Evolutionary conservation across 2,329 filamentous ascomycete genomes (phyloP), one percentile per base, ranked within the genome.

Genomic region (Colletotrichum somersetense): DNA sequence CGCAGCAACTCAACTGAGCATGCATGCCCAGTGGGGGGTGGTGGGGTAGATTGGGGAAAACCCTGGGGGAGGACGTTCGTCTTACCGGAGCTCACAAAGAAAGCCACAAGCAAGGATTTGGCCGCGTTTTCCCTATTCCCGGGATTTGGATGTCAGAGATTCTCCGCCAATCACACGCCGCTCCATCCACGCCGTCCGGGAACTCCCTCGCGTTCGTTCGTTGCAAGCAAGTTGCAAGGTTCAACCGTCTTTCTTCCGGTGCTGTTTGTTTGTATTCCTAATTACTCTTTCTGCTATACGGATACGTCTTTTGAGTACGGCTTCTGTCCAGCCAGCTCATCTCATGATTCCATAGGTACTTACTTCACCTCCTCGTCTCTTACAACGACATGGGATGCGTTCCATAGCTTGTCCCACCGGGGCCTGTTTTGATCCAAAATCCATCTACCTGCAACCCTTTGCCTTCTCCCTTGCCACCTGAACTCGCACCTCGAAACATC

Each of bases 71-170:
- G 2, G 59, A 52, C 4, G 44, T 61, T 38, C 44, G n/a, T 33
- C 58, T n/a, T 30, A 46, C 57, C 48, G 66, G 66, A 56, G 62
- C 71, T 20, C 67, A 52, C 62, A 67, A 73, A 62, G 71, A 26
- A 30, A 30, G 30, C 30, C 30, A 30, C 30, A 30, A 30, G 4
- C 3, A 30, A 30, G 26, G 26, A 3, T 26, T 73, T 67, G 62
- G 62, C 67, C 68, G 71, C 66, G 52, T 74, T 70, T 62, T 73
- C 65, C 70, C 72, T 63, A 73, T 73, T 74, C 70, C 72, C 64
- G 70, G 72, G 62, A 73, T 74, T 74, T 38, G 42, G 40, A 40
- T 18, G 57, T 18, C 48, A 38, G 42, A 68, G 64, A 73, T 74
- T 73, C 66, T 73, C 72, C 72, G 72, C 72, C 72, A 74, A 74